phyloP scores from a whole-genome alignment of 192 early-diverging fungal genomes.

The Coemansia nantahalensis region DNA sequence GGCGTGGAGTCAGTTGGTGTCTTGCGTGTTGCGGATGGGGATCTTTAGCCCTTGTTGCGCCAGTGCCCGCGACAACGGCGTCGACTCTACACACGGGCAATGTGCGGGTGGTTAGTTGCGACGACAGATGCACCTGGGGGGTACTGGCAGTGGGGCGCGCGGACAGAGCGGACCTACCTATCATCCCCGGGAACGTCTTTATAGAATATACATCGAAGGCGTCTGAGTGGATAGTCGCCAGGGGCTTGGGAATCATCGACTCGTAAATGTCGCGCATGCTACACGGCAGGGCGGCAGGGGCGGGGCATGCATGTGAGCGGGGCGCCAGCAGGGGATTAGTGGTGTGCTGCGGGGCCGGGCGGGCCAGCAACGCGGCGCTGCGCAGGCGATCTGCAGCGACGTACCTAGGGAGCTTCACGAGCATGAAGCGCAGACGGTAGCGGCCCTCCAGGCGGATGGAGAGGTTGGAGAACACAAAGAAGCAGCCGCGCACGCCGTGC shows the following conservation, averaged over 20 bases:
- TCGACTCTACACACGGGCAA: conserved; percentile 55
- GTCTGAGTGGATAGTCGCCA: conserved; percentile 60
- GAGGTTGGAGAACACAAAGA: conserved; percentile 77
- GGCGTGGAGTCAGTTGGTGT: conserved; percentile 10
- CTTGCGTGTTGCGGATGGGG: conserved; percentile 69
- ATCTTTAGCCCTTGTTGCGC: conserved; percentile 81
- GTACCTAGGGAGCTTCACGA: conserved; percentile 67
- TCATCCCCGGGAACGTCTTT: conserved; percentile 85
- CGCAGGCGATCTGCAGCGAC: too few relatives aligned
- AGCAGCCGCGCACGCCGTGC: conserved; percentile 62
- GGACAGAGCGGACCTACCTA: conserved; percentile 56
- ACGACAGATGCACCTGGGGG: too few relatives aligned
- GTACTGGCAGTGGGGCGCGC: too few relatives aligned
- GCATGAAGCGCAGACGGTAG: conserved; percentile 65
- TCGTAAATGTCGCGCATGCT: conserved; percentile 51
- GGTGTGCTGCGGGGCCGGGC: too few relatives aligned
- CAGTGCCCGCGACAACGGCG: conserved; percentile 69
- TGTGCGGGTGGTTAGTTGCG: too few relatives aligned
- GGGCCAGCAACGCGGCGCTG: too few relatives aligned
- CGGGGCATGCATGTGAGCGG: too few relatives aligned
- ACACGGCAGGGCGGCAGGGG: background rate
- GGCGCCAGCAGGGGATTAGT: too few relatives aligned
- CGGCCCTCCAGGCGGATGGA: conserved; percentile 71
- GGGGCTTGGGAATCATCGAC: conserved; percentile 51
- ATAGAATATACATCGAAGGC: conserved; percentile 77